phyloP scores from a whole-genome alignment of 345 rosid genomes.

The Combretum micranthum region DNA sequence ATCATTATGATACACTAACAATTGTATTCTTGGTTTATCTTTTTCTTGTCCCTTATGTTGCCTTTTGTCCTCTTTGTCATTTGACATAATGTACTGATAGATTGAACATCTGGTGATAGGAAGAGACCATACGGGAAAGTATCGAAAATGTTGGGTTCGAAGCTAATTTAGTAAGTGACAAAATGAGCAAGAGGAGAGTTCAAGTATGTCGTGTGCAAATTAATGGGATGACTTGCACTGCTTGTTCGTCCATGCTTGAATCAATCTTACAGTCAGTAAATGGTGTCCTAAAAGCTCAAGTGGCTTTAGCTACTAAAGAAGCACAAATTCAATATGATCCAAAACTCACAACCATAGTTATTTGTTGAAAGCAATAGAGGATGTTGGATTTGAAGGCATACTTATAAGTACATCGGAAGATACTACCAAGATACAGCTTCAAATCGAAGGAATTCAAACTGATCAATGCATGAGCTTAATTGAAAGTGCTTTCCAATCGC shows the following conservation, averaged over 20 bases:
- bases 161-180: slow-evolving; percentile 45
- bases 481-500: slow-evolving; percentile 56
- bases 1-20: no score
- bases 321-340: slow-evolving; percentile 69
- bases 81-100: not conserved
- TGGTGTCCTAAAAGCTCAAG: slow-evolving; percentile 66
- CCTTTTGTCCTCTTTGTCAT: not conserved
- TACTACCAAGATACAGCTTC: slow-evolving; percentile 56
- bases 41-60: not conserved
- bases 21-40: not conserved
- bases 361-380: slow-evolving; percentile 41
- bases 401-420: slow-evolving; percentile 64
- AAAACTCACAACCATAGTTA: slow-evolving; percentile 21
- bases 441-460: slow-evolving; percentile 57
- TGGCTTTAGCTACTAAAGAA: slow-evolving; percentile 82
- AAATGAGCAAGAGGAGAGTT: slow-evolving; percentile 31
- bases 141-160: slow-evolving; percentile 68
- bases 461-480: slow-evolving; percentile 35
- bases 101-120: slow-evolving; percentile 26
- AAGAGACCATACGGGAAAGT: slow-evolving; percentile 66
- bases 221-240: slow-evolving; percentile 80
- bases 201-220: slow-evolving; percentile 64
- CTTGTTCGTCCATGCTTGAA: slow-evolving; percentile 75
- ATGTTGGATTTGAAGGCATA: slow-evolving; percentile 59
- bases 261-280: slow-evolving; percentile 42